Evolutionary conservation across 768 basidiomycete species (phyloP).

Genomic region (Leucogyrophana mollusca): DNA sequence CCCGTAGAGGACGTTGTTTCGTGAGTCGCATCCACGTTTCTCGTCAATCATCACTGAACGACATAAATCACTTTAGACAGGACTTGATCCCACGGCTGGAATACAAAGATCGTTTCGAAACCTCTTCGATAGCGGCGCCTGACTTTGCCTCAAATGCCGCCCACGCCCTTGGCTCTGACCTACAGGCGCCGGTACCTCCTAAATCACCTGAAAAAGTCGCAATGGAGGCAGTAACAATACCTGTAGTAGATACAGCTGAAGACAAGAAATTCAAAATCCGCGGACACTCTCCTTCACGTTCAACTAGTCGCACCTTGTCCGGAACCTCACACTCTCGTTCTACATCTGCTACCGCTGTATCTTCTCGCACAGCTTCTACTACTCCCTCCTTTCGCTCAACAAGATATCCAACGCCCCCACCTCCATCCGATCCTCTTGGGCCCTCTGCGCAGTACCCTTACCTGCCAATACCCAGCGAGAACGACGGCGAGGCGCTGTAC

Average conservation of each 20-base stretch:
- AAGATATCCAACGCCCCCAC: conserved; percentile 40
- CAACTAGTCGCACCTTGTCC: not conserved
- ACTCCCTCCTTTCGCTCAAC: conserved; percentile 11
- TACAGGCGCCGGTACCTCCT: conserved; percentile 1
- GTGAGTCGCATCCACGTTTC: not conserved
- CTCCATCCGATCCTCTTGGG: conserved; percentile 43
- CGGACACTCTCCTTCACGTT: not conserved
- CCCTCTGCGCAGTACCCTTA: conserved; percentile 53
- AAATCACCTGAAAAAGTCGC: conserved; percentile 4
- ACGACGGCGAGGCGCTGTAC: conserved; percentile 46
- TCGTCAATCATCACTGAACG: conserved; percentile 11
- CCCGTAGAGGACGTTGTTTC: not conserved
- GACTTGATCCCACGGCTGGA: conserved; percentile 8
- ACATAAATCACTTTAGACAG: conserved; percentile 8
- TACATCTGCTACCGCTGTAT: conserved; percentile 6
- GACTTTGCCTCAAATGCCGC: not conserved
- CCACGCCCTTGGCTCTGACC: conserved; percentile 4
- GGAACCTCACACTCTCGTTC: conserved; percentile 5
- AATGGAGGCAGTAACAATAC: too few species aligned
- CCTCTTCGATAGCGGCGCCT: conserved; percentile 2
- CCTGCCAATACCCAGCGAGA: conserved; percentile 47
- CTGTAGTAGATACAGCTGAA: conserved; percentile 11
- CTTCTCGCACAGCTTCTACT: not conserved
- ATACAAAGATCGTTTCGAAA: conserved; percentile 4
- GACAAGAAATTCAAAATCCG: conserved; percentile 15